Percentiles rank a stretch among this genome's conserved stretches.
Conservation (phyloP, 306 rosid genomes). For the cucumber (Cucumis sativus) region DNA sequence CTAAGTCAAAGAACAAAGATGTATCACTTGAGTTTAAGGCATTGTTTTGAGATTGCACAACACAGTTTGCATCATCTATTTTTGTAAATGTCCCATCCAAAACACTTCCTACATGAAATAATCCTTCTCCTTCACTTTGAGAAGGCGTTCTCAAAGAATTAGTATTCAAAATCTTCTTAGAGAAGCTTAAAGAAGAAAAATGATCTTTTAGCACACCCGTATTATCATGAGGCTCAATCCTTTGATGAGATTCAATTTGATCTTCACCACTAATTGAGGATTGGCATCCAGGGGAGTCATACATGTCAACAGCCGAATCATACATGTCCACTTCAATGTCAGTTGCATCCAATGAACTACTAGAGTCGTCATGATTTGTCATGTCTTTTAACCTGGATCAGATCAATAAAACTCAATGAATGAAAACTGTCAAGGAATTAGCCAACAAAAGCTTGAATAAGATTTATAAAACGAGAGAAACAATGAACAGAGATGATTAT, state of each 20-base stretch:
- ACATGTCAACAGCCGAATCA: constrained; percentile 24
- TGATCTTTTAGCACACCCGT: constrained; percentile 25
- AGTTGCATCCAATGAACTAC: constrained; percentile 31
- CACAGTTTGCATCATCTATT: constrained; percentile 16
- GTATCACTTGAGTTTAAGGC: constrained; percentile 20
- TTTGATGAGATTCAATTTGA: constrained; percentile 35
- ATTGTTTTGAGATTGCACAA: constrained; percentile 19
- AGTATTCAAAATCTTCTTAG: constrained; percentile 14
- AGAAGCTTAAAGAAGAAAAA: constrained; percentile 54
- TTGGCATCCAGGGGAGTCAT: constrained; percentile 47
- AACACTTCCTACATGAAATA: constrained; percentile 15
- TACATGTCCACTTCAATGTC: constrained; percentile 26
- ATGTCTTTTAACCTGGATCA: constrained; percentile 31
- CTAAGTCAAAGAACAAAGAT: constrained; percentile 22
- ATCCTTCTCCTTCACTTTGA: constrained; percentile 30
- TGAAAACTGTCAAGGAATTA: constrained; percentile 12
- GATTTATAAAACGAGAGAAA: background rate
- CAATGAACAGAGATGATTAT: background rate
- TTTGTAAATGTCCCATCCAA: constrained; percentile 20
- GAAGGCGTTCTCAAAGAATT: constrained; percentile 25
- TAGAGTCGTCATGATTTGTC: constrained; percentile 42
- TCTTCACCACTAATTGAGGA: constrained; percentile 43
- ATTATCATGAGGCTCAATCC: constrained; percentile 26
- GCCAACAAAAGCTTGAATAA: background rate
- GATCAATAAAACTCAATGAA: constrained; percentile 12